A percentile compares a stretch with the other conserved stretches of the same genome.
Evolutionary conservation across 331 rosid species (phyloP).

Genomic region (Quercus tomentella): DNA sequence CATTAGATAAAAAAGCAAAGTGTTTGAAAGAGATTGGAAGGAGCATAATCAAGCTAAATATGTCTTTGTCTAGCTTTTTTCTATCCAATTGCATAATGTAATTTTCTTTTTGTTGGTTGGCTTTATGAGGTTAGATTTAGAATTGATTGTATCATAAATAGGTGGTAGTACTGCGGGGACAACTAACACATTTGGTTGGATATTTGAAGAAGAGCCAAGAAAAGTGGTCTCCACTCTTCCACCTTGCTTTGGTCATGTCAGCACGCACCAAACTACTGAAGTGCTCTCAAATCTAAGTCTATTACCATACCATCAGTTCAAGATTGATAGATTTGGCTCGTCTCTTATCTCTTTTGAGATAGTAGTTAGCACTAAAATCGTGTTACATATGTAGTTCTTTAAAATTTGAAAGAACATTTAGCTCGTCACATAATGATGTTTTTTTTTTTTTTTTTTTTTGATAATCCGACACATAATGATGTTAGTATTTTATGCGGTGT

Average conservation of each 20-base stretch:
- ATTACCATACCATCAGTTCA: not conserved
- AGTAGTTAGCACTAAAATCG: not conserved
- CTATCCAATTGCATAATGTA: not conserved
- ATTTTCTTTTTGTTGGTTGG: not conserved
- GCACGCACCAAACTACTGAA: not conserved
- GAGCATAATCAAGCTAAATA: not conserved
- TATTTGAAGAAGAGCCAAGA: not conserved
- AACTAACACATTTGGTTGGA: slow-evolving; percentile 6
- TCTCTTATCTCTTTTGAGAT: not conserved
- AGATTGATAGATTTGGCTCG: not conserved
- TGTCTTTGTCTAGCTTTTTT: not conserved
- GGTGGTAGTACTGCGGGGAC: slow-evolving; percentile 1
- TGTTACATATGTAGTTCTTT: not conserved
- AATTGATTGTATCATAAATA: slow-evolving; percentile 15
- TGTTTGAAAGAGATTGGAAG: not conserved
- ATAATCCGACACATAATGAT: too few relatives aligned
- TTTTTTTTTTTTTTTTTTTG: too few relatives aligned
- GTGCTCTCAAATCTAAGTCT: not conserved
- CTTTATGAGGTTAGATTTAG: not conserved
- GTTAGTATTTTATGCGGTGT: too few relatives aligned
- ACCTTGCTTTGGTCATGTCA: not conserved
- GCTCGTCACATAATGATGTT: too few relatives aligned
- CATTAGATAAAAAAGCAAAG: not conserved
- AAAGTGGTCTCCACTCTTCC: slow-evolving; percentile 23
- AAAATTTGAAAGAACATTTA: not conserved